Conservation (phyloP, 2,329 filamentous ascomycete species). For the Xylariaceae sp. region DNA sequence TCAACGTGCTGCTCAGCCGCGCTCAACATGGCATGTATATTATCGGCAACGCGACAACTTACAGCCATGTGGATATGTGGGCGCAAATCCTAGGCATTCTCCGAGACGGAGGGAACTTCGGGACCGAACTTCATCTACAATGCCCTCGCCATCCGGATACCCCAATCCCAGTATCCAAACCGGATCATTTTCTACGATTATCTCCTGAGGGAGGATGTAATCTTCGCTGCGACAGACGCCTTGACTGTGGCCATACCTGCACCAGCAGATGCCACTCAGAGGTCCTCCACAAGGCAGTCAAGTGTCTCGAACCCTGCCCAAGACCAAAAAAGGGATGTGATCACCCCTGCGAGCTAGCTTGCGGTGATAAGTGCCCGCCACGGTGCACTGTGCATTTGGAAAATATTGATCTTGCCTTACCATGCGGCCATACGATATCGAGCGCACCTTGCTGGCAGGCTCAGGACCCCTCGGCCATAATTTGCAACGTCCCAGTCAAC, state of each 20-base stretch:
- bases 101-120: constrained; percentile 47
- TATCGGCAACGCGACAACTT: constrained; percentile 67
- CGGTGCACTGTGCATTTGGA: constrained; percentile 41
- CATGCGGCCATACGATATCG: constrained; percentile 46
- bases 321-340: constrained; percentile 45
- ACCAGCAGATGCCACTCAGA: constrained; percentile 50
- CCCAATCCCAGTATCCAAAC: constrained; percentile 50
- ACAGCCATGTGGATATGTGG: constrained; percentile 65
- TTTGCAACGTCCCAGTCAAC: constrained; percentile 50
- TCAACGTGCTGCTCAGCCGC: constrained; percentile 70
- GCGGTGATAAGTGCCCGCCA: constrained; percentile 46
- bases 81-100: constrained; percentile 58
- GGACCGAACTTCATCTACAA: constrained; percentile 52
- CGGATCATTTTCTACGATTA: constrained; percentile 59
- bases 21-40: constrained; percentile 73
- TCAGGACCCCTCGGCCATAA: constrained; percentile 49
- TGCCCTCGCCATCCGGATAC: constrained; percentile 64
- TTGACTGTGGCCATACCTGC: constrained; percentile 54
- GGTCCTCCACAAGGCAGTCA: constrained; percentile 48
- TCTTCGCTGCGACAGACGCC: constrained; percentile 51
- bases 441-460: constrained; percentile 42
- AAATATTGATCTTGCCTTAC: constrained; percentile 35
- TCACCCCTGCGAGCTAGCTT: constrained; percentile 47
- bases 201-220: constrained; percentile 66
- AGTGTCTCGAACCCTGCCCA: constrained; percentile 49